Evolutionary conservation across 257 asterid genomes (phyloP).

Genomic region (Rubia yunnanensis): DNA sequence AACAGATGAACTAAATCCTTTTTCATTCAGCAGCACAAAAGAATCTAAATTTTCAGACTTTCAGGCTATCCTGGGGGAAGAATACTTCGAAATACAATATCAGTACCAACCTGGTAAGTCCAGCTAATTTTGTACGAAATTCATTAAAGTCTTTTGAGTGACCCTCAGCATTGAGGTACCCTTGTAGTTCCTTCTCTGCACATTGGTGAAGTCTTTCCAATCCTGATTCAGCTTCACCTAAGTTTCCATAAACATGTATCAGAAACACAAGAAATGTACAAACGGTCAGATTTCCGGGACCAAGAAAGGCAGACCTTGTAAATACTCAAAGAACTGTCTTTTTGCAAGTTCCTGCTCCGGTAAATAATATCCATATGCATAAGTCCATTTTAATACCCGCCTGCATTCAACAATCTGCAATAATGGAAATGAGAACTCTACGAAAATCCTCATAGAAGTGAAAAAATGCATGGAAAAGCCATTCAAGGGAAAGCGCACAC

Average conservation of each 20-base stretch:
- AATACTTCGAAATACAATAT: not conserved
- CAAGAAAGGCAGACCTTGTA: slow-evolving; percentile 60
- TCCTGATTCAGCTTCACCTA: slow-evolving; percentile 99
- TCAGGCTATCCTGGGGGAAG: not conserved
- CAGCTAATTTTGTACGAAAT: slow-evolving; percentile 94
- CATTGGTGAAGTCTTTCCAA: slow-evolving; percentile 98
- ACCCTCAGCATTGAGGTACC: slow-evolving; percentile 45
- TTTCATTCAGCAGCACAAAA: not conserved
- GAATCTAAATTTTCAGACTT: not conserved
- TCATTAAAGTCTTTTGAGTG: slow-evolving; percentile 75
- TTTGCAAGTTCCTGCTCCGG: slow-evolving; percentile 60
- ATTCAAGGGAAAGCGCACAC: slow-evolving; percentile 20
- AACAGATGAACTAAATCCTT: not conserved
- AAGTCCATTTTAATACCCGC: slow-evolving; percentile 96
- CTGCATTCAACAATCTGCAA: slow-evolving; percentile 95
- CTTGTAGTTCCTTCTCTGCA: slow-evolving; percentile 86
- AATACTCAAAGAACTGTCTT: slow-evolving; percentile 85
- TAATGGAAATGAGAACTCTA: slow-evolving; percentile 8
- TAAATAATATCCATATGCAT: slow-evolving; percentile 87
- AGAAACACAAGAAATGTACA: not conserved
- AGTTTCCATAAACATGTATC: slow-evolving; percentile 4
- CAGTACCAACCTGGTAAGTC: slow-evolving; percentile 64
- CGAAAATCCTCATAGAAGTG: not conserved
- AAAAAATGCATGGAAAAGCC: not conserved
- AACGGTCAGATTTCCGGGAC: not conserved